Base-by-base conservation (phyloP, 495 filamentous ascomycete species). In the Aspergillus olivimuriae region DNA sequence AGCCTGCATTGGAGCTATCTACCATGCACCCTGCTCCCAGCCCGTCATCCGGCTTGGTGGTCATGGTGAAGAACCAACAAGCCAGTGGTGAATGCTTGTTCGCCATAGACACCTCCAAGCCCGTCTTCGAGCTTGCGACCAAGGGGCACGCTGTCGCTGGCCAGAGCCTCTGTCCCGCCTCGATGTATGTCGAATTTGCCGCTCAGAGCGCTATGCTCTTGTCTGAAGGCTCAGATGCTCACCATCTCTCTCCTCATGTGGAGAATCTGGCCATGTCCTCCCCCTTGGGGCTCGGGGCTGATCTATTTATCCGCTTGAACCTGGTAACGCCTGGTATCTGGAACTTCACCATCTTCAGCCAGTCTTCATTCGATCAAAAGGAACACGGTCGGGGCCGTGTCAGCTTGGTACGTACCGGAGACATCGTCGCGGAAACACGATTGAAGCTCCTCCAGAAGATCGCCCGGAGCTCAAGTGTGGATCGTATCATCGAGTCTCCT, bases 181-280 rank as follows among this genome's bases (percentile, higher is more conserved):
- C 69, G 0, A 45, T 75, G 39, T 75, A 72, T 33, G 23, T 70
- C 23, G 71, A 75, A 37, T 36, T 71, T 6, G 61, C 53, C 32
- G n/a, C 44, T 23, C 50, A 44, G 10, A 57, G 57, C 7, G 47
- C 55, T n/a, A n/a, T 44, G 8, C 2, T 21, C 4, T 1, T 19
- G 17, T 39, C 10, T 19, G 14, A 19, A 22, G n/a, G 17, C 2
- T 10, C 36, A 16, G 19, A 22, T 2, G 36, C 15, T 22, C 17
- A 14, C 1, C 8, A 16, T 7, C 14, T 17, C 7, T 20, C 10
- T 2, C 14, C 35, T 12, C 37, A 16, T 19, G 22, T 24, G 16
- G n/a, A 41, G n/a, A 7, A 30, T n/a, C n/a, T n/a, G n/a, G n/a
- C n/a, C n/a, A n/a, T n/a, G n/a, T n/a, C n/a, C n/a, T n/a, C n/a